These are phyloP conservation scores for Trypanosomatidae sp. DNA, from an alignment of 208 protist genomes.

Conservation along the genomic window DNA sequence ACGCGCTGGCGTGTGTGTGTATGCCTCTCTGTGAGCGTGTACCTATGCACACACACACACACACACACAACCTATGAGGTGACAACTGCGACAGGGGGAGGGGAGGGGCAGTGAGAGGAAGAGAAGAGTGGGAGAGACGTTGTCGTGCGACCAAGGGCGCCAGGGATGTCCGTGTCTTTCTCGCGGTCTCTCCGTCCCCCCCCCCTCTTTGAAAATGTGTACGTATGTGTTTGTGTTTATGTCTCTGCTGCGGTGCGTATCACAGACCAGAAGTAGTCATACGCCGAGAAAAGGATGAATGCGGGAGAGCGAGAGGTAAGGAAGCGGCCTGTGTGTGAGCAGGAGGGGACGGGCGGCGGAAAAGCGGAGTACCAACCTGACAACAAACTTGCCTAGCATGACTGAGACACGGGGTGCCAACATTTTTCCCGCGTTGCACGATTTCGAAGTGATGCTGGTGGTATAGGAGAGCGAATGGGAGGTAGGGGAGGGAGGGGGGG, in stretches of 20 bases:
- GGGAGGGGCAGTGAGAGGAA: neutral
- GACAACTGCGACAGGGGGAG: neutral
- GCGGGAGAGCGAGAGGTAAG: neutral
- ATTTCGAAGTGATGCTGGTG: neutral
- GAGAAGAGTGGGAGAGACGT: neutral
- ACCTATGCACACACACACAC: neutral
- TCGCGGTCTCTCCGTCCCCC: neutral
- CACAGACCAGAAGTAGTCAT: constrained; percentile 1
- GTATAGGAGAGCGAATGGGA: neutral
- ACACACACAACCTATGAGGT: neutral
- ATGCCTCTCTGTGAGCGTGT: neutral
- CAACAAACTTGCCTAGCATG: neutral
- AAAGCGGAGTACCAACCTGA: neutral
- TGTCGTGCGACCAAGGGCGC: neutral
- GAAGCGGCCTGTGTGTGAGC: neutral
- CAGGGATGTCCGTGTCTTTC: neutral
- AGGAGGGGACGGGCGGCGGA: neutral
- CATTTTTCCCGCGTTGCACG: neutral
- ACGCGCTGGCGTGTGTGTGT: neutral
- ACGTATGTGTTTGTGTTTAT: neutral
- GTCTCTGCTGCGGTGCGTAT: neutral
- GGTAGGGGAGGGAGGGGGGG: neutral
- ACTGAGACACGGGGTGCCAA: neutral
- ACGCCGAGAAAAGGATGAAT: neutral
- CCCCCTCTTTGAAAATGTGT: neutral